Conservation (phyloP, 2,329 filamentous ascomycete genomes). For the Phialophora verrucosa region DNA sequence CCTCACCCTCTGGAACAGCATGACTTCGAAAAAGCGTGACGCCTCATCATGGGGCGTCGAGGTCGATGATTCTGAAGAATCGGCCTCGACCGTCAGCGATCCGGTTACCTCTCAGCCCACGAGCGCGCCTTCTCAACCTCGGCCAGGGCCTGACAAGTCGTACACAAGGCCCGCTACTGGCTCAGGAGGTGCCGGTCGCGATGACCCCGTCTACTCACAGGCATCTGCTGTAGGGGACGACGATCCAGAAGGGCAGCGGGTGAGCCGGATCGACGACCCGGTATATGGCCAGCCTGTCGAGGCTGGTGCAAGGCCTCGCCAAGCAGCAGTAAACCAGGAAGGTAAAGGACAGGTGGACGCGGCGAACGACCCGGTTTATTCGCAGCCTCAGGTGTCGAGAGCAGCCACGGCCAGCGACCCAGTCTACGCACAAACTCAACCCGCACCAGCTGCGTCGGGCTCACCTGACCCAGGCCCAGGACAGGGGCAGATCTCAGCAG, state of each 20-base stretch:
- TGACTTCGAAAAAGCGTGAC: conserved; percentile 16
- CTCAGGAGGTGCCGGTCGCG: neutral
- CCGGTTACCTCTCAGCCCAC: conserved; percentile 18
- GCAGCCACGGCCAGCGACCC: conserved; percentile 51
- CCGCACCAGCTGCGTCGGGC: neutral
- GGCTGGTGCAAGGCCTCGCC: neutral
- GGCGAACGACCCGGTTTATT: conserved; percentile 19
- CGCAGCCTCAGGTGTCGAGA: conserved; percentile 16
- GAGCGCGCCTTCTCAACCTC: conserved; percentile 9
- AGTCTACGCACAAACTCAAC: conserved; percentile 3
- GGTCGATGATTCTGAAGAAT: neutral
- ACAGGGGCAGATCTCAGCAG: neutral
- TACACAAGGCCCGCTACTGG: neutral
- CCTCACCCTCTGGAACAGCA: conserved; percentile 6
- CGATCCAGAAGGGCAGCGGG: neutral
- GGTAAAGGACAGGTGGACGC: conserved; percentile 4
- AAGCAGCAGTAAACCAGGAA: neutral
- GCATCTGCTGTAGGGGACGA: neutral
- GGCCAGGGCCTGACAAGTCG: neutral
- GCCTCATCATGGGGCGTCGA: conserved; percentile 1
- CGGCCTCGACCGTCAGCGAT: conserved; percentile 19
- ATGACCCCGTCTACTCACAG: conserved; percentile 31
- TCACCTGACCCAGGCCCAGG: neutral
- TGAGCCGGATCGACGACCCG: conserved; percentile 23
- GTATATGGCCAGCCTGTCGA: conserved; percentile 23